Evolutionary conservation across 495 filamentous ascomycete species (phyloP).

Genomic region (Amniculicola lignicola): DNA sequence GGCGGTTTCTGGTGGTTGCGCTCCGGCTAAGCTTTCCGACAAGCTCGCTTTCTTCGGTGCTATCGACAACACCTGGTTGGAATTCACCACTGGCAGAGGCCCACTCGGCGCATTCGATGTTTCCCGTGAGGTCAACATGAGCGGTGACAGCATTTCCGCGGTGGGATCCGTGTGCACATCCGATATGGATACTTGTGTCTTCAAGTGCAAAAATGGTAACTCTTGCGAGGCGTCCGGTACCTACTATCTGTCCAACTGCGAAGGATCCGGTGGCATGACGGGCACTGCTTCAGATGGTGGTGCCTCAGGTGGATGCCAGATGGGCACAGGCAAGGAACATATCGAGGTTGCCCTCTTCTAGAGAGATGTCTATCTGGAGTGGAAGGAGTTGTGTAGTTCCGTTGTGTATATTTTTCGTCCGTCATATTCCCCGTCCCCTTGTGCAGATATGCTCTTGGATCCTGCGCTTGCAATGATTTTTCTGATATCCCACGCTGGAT

Average conservation of each 20-base stretch:
- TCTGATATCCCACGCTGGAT: no score
- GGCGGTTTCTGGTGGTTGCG: constrained; percentile 36
- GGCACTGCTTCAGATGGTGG: not conserved
- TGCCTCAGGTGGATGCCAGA: constrained; percentile 19
- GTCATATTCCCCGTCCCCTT: no score
- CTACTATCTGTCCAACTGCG: constrained; percentile 14
- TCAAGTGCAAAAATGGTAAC: constrained; percentile 24
- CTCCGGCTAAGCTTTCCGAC: constrained; percentile 35
- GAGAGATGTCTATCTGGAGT: not conserved
- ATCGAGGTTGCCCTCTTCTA: constrained; percentile 21
- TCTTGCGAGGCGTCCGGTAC: constrained; percentile 1
- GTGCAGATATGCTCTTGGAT: no score
- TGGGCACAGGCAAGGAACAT: constrained; percentile 1
- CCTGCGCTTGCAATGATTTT: no score
- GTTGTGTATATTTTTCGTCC: no score
- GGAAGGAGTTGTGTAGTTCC: not conserved
- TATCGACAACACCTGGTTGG: constrained; percentile 43
- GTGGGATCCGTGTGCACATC: constrained; percentile 25
- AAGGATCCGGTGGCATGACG: constrained; percentile 11
- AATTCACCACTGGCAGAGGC: constrained; percentile 29
- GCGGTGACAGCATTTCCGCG: constrained; percentile 40
- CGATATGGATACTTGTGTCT: constrained; percentile 27
- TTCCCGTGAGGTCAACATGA: constrained; percentile 44
- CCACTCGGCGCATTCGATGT: constrained; percentile 40
- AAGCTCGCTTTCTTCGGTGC: constrained; percentile 38